Evolutionary conservation across 2,329 filamentous ascomycete genomes (phyloP), one percentile per base, ranked within the genome.

Genomic region (Aspergillus arachidicola): DNA sequence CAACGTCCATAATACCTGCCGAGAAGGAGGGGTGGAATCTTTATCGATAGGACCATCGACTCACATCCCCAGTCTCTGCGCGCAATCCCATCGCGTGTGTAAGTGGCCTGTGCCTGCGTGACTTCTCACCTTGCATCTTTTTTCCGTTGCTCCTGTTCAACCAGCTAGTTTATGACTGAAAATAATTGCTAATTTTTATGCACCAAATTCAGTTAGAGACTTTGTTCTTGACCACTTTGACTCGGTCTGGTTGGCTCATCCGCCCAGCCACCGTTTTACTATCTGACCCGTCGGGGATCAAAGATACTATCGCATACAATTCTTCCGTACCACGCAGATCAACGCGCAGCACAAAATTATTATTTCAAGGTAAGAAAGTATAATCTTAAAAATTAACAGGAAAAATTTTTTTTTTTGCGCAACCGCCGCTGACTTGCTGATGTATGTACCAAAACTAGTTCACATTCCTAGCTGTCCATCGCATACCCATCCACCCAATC

Each of bases 71-170:
- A 41, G 59, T 58, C 61, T 51, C 53, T 58, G 60, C 41, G 50
- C 36, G 56, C 38, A 51, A 53, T 36, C 48, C 58, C 14, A 54
- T 50, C 55, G 28, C 45, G 57, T 36, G 56, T 65, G 59, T 68
- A 64, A 72, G 65, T 71, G 67, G 69, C 67, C 64, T 69, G 71
- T 72, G 66, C 71, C 71, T 72, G 71, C 71, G 71, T 72, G 70
- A 69, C 68, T 59, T 53, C 60, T 36, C 56, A 46, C 58, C 60
- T 59, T 59, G 34, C 51, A 58, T 57, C 60, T 46, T 45, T 46
- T 51, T 43, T 55, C 54, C 58, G 55, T 57, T 58, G 38, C 51
- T 60, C 62, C 38, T 64, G 32, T 54, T 34, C 48, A 57, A 46
- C 38, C 11, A n/a, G 48, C 32, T 59, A 36, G 19, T 54, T 45